phyloP scores from a whole-genome alignment of 768 basidiomycete genomes.

The Omphalotus guepiniiformis region DNA sequence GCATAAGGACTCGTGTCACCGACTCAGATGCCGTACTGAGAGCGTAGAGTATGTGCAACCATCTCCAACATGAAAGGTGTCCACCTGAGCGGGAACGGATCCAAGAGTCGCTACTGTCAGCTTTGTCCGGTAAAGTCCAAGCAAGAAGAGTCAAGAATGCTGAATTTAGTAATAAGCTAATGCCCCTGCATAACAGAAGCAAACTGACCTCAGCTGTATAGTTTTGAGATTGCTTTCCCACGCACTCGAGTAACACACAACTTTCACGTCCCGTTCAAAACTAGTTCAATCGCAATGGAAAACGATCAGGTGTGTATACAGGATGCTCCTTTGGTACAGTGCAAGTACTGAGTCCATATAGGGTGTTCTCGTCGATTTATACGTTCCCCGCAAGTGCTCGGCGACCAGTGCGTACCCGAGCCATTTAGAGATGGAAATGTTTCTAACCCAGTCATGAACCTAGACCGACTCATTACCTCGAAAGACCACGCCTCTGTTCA shows the following conservation, averaged over 20 bases:
- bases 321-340: not conserved
- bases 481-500: constrained; percentile 99
- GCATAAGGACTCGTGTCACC: too few species aligned
- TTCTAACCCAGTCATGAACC: constrained; percentile 9
- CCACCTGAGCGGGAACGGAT: too few species aligned
- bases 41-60: too few species aligned
- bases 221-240: not conserved
- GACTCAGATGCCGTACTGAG: too few species aligned
- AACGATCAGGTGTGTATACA: constrained; percentile 78
- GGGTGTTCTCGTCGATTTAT: constrained; percentile 99
- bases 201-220: not conserved
- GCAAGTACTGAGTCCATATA: constrained; percentile 25
- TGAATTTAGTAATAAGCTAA: too few species aligned
- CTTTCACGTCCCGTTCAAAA: not conserved
- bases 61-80: too few species aligned
- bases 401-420: constrained; percentile 78
- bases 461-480: constrained; percentile 96
- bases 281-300: constrained; percentile 52
- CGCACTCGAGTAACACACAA: too few species aligned
- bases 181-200: too few species aligned
- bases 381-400: constrained; percentile 99
- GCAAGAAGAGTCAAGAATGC: too few species aligned
- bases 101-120: too few species aligned
- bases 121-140: too few species aligned
- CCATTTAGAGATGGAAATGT: not conserved